These are phyloP conservation scores for Pisolithus marmoratus DNA, from an alignment of 768 basidiomycete genomes.

Conservation along the genomic window DNA sequence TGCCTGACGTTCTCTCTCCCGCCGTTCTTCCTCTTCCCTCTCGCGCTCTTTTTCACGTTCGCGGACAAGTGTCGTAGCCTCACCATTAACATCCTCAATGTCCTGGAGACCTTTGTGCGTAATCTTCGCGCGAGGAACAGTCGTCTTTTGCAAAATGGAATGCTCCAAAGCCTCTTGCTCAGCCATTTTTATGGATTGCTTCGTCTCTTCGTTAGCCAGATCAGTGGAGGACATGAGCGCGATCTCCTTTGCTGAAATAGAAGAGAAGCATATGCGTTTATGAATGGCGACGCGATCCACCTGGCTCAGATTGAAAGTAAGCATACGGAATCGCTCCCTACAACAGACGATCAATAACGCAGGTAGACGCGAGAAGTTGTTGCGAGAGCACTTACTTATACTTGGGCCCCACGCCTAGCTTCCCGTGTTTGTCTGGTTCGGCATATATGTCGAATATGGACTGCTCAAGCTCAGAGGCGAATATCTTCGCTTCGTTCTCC, in stretches of 20 bases:
- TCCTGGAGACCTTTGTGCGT: slow-evolving; percentile 92
- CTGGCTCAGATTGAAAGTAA: slow-evolving; percentile 84
- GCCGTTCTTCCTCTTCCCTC: slow-evolving; percentile 61
- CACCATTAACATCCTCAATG: slow-evolving; percentile 74
- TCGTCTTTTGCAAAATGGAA: slow-evolving; percentile 72
- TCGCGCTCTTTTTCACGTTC: slow-evolving; percentile 54
- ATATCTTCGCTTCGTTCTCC: slow-evolving; percentile 53
- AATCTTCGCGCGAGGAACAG: slow-evolving; percentile 68
- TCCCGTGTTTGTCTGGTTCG: slow-evolving; percentile 70
- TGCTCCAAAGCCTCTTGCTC: slow-evolving; percentile 81
- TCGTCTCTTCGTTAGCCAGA: slow-evolving; percentile 80
- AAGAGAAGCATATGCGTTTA: slow-evolving; percentile 63
- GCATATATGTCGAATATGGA: slow-evolving; percentile 70
- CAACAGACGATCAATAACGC: slow-evolving; percentile 5
- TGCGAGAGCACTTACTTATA: slow-evolving; percentile 60
- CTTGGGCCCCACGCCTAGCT: slow-evolving; percentile 59
- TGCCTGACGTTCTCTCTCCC: slow-evolving; percentile 65
- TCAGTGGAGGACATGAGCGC: slow-evolving; percentile 86
- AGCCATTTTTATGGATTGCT: slow-evolving; percentile 75
- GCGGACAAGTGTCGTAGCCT: slow-evolving; percentile 30
- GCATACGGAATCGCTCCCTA: slow-evolving; percentile 88
- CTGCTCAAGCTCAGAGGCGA: slow-evolving; percentile 68
- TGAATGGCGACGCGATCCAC: slow-evolving; percentile 75
- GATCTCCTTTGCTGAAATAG: slow-evolving; percentile 65
- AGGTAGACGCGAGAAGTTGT: not conserved